Evolutionary conservation across 495 filamentous ascomycete species (phyloP), one percentile per base, ranked within the genome.

Genomic region (Penicillium salamii): DNA sequence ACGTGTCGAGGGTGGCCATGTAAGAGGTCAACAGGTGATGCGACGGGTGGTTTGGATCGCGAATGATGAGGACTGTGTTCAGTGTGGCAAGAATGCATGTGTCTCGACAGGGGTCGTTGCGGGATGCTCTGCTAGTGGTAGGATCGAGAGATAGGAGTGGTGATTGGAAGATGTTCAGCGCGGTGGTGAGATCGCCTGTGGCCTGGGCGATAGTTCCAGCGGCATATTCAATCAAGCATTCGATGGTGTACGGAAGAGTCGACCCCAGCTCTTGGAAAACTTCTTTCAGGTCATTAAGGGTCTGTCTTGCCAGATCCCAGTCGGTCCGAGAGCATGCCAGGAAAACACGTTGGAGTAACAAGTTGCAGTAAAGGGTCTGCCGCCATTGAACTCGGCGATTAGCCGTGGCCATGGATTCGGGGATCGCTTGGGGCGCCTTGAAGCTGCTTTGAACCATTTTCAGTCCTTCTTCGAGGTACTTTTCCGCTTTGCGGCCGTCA

Each of bases 41-140:
- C 42, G 82, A 49, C 40, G 71, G 70, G 20, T 85, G 78, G 0
- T 64, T 51, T 7, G 79, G 79, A 31, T 84, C 71, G 37, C 90
- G 88, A 53, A 96, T 72, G 46, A 97, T 93, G 63, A 91, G 85
- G 20, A 96, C 68, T 18, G 78, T 78, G 66, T 95, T 97, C 49
- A 99, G 78, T 4, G 83, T 72, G 4, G 90, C 87, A 9, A 97
- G 79, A 40, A 95, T 79, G 7, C 83, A 73, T 15, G 95, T 71
- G 52, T 96, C 89, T 3, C 80, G 76, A 38, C 79, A 77, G n/a
- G 83, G 71, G 29, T 84, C 78, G 43, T 79, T 72, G 41, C 66
- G 68, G 37, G 67, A 53, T 53, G 66, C 69, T 35, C 58, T 67
- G 50, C 59, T 77, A 45, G 55, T 68, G 14, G 58, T 61, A 23